Base-by-base conservation (phyloP, 2,329 filamentous ascomycete genomes). In the Colletotrichum sp. region DNA sequence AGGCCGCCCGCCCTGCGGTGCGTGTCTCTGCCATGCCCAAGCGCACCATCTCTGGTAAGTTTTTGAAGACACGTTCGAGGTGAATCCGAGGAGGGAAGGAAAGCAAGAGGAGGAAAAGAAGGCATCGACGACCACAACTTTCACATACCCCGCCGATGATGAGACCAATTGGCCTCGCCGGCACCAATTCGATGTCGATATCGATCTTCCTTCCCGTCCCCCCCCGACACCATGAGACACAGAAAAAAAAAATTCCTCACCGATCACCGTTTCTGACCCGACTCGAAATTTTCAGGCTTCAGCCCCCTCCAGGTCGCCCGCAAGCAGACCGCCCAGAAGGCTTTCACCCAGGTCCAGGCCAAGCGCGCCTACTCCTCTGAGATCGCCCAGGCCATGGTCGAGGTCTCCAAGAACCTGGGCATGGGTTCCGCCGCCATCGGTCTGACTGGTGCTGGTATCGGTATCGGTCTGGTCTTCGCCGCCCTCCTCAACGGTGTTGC, bases 401-500 rank as follows among this genome's bases (percentile, higher is more conserved):
- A 96, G 91, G 94, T 95, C 89, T 96, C 94, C 88, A 94, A 95
- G 92, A 96, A 96, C 93, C 87, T 96, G 84, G 94, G 94, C 92
- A 96, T 96, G 94, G 94, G 94, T 88, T 90, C 93, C 82, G 95
- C 95, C 84, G 95, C 95, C 90, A 96, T 97, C 85, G 95, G 95
- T 94, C 94, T 97, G 84, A 95, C 94, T 86, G 94, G 94, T 94
- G 94, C 94, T 85, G 94, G 95, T 95, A 95, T 97, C 88, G 95
- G 95, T 95, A 97, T 97, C 89, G 95, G 95, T 91, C 93, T 96
- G 86, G 95, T 97, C 86, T 97, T 97, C 92, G 95, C 94, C 86
- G 93, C 94, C 84, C 94, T 97, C 86, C 91, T 97, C 85, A 93
- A 94, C 89, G 93, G 93, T 90, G 95, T 97, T 87, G 94, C 95